A percentile compares a stretch with the other conserved stretches of the same genome.
phyloP scores from a whole-genome alignment of 805 yeast species.

The Priceomyces melissophilus region DNA sequence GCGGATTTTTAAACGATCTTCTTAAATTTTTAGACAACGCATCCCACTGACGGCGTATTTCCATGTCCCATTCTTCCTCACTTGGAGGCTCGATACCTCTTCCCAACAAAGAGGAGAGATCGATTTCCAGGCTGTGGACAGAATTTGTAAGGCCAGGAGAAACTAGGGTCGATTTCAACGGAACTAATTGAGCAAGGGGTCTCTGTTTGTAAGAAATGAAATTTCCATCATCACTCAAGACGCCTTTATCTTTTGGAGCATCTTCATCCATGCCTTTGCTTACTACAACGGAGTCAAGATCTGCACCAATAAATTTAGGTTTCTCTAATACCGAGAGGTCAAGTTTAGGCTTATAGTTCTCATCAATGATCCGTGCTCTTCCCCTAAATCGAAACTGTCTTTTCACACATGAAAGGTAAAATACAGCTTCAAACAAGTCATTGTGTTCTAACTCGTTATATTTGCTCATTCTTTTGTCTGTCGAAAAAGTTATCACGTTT shows the following conservation, averaged over 20 bases:
- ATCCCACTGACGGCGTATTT: conserved; percentile 62
- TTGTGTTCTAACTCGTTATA: conserved; percentile 48
- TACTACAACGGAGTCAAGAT: too few relatives aligned
- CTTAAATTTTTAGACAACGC: conserved; percentile 54
- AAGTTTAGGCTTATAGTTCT: conserved; percentile 26
- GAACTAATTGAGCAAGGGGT: conserved; percentile 2
- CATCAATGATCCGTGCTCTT: conserved; percentile 46
- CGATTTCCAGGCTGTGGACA: neutral
- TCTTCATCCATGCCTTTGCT: too few relatives aligned
- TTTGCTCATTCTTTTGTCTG: conserved; percentile 70
- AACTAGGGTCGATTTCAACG: conserved; percentile 7
- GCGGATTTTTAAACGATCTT: conserved; percentile 68
- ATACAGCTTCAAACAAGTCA: conserved; percentile 66
- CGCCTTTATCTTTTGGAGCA: neutral
- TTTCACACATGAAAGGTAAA: conserved; percentile 58
- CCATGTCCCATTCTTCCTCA: conserved; percentile 63
- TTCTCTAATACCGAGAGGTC: conserved; percentile 23
- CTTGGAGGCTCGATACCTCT: conserved; percentile 45
- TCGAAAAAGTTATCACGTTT: conserved; percentile 64
- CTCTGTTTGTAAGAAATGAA: neutral
- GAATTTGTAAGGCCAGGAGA: conserved; percentile 21
- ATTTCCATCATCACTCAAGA: neutral
- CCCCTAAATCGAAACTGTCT: conserved; percentile 78
- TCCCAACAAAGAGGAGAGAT: conserved; percentile 9
- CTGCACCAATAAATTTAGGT: neutral